Conservation (phyloP, 1,139 yeast species). For the Zygosaccharomyces pseudobailii region DNA sequence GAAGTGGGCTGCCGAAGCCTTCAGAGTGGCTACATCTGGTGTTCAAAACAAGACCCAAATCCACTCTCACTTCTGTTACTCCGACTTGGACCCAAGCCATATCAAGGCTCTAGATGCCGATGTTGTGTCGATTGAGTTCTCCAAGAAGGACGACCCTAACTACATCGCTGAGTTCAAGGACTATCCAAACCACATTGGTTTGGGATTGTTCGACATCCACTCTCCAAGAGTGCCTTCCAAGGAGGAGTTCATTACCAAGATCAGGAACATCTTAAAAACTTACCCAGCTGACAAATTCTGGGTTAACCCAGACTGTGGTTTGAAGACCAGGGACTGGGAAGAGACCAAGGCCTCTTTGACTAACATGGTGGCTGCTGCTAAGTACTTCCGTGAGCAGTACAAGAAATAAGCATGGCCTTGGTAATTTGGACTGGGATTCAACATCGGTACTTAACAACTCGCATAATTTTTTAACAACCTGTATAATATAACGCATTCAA, state of each 20-base stretch:
- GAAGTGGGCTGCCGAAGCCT: conserved; percentile 98
- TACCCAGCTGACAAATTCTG: conserved; percentile 98
- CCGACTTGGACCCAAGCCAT: conserved; percentile 98
- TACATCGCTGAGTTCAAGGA: conserved; percentile 95
- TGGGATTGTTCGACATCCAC: conserved; percentile 98
- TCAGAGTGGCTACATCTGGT: conserved; percentile 99
- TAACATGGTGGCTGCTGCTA: conserved; percentile 99
- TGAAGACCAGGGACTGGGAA: conserved; percentile 95
- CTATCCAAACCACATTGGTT: conserved; percentile 99
- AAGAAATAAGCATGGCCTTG: conserved; percentile 22
- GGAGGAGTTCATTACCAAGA: conserved; percentile 91
- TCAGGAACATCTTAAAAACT: conserved; percentile 88
- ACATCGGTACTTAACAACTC: conserved; percentile 22
- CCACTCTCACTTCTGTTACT: conserved; percentile 99
- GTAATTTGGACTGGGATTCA: conserved; percentile 19
- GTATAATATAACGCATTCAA: conserved; percentile 35
- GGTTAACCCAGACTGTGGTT: conserved; percentile 99
- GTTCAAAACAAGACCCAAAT: conserved; percentile 93
- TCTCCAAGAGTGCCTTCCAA: conserved; percentile 99
- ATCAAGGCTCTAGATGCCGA: conserved; percentile 99
- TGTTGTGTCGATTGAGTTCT: conserved; percentile 97
- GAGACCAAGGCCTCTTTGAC: conserved; percentile 84
- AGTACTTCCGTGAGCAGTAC: conserved; percentile 76
- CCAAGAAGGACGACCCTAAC: conserved; percentile 98
- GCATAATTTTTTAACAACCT: conserved; percentile 11